phyloP scores from a whole-genome alignment of 805 yeast species.

The Debaryomyces hansenii region DNA sequence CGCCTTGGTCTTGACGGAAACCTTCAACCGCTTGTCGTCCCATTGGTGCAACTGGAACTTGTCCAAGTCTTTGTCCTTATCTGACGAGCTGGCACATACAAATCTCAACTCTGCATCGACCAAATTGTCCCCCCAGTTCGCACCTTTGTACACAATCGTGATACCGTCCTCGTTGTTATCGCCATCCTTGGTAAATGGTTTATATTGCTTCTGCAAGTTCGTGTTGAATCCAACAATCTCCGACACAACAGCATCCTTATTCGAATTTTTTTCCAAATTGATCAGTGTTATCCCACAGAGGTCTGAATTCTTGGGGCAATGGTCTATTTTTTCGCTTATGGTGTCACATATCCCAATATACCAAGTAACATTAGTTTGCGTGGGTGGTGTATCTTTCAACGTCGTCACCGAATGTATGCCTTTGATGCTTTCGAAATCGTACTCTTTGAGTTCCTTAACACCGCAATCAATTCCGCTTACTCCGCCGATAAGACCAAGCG shows the following conservation, averaged over 20 bases:
- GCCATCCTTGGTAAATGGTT: slow-evolving; percentile 27
- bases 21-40: slow-evolving; percentile 33
- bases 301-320: slow-evolving; percentile 71
- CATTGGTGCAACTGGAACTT: slow-evolving; percentile 32
- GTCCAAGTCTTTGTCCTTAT: slow-evolving; percentile 15
- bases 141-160: slow-evolving; percentile 46
- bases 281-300: slow-evolving; percentile 74
- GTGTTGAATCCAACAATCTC: slow-evolving; percentile 62
- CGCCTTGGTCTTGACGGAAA: slow-evolving; percentile 31
- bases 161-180: slow-evolving; percentile 30
- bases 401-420: slow-evolving; percentile 47
- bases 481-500: slow-evolving; percentile 2
- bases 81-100: slow-evolving; percentile 40
- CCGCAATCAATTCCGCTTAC: slow-evolving; percentile 32
- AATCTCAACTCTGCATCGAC: slow-evolving; percentile 50
- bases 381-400: slow-evolving; percentile 73
- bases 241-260: slow-evolving; percentile 44
- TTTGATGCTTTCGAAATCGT: slow-evolving; percentile 47
- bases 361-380: slow-evolving; percentile 63
- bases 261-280: slow-evolving; percentile 41
- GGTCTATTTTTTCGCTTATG: slow-evolving; percentile 36
- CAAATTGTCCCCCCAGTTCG: slow-evolving; percentile 68
- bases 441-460: slow-evolving; percentile 32
- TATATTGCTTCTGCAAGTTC: slow-evolving; percentile 32
- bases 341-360: slow-evolving; percentile 68